Evolutionary conservation across 2,329 filamentous ascomycete species (phyloP).

Genomic region (Calcarisporium arbuscula): DNA sequence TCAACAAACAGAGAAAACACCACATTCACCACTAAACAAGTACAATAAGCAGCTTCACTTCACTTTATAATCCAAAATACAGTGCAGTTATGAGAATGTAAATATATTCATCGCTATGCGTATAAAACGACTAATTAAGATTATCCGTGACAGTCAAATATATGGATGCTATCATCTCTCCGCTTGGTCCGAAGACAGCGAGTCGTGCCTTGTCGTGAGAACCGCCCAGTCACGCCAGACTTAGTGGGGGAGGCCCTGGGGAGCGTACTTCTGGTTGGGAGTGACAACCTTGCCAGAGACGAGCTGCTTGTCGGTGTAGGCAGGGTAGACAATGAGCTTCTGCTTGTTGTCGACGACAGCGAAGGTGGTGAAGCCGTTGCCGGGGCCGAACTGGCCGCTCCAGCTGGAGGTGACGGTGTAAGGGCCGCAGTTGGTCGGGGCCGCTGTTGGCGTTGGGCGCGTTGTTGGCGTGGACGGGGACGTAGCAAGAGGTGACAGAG

Average conservation of each 20-base stretch:
- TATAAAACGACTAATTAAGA: too few species aligned
- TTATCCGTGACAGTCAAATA: too few species aligned
- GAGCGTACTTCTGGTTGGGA: slow-evolving; percentile 42
- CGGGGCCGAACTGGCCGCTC: slow-evolving; percentile 48
- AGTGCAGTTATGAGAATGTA: too few species aligned
- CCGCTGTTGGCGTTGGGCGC: slow-evolving; percentile 32
- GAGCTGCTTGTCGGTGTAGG: slow-evolving; percentile 48
- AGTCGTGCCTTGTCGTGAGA: too few species aligned
- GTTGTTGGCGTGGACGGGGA: slow-evolving; percentile 28
- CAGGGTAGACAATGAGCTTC: slow-evolving; percentile 42
- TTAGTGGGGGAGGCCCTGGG: slow-evolving; percentile 11
- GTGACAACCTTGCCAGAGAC: slow-evolving; percentile 35
- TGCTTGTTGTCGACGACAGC: slow-evolving; percentile 38
- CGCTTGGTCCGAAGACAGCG: too few species aligned
- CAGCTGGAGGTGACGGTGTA: slow-evolving; percentile 49
- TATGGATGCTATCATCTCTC: too few species aligned
- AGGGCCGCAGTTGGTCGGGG: slow-evolving; percentile 36
- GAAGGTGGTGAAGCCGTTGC: slow-evolving; percentile 48
- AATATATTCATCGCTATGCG: too few species aligned
- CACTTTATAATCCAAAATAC: too few species aligned
- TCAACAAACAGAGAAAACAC: too few species aligned
- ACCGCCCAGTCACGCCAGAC: too few species aligned
- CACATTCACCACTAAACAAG: too few species aligned
- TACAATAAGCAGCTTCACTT: too few species aligned
- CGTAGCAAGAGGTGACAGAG: slow-evolving; percentile 28